A percentile compares a stretch with the other conserved stretches of the same genome.
Evolutionary conservation across 1,284 basidiomycete genomes (phyloP).

Genomic region (Leccinum insigne): DNA sequence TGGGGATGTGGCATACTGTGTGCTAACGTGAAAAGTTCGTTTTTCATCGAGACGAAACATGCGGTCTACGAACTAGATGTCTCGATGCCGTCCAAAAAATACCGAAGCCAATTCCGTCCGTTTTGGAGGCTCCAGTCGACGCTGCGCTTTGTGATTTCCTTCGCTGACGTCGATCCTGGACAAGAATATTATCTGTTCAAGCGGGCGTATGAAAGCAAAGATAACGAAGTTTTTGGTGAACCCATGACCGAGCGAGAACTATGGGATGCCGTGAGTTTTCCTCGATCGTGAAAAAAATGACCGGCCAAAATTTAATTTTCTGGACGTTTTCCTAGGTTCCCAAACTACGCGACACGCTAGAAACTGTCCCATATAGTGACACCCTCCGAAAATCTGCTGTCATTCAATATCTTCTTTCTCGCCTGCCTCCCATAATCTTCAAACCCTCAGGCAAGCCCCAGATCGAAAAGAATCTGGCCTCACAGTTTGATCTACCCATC

Average conservation of each 20-base stretch:
- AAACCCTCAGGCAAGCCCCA: conserved; percentile 7
- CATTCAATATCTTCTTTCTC: conserved; percentile 22
- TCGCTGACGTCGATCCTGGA: conserved; percentile 31
- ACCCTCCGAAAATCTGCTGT: conserved; percentile 23
- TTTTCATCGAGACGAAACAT: conserved; percentile 59
- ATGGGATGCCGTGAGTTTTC: conserved; percentile 39
- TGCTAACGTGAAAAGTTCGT: conserved; percentile 36
- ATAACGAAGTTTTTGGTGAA: conserved; percentile 40
- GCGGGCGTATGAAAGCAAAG: conserved; percentile 32
- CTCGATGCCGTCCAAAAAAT: conserved; percentile 41
- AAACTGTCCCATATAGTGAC: conserved; percentile 22
- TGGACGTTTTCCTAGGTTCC: conserved; percentile 32
- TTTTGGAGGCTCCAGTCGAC: conserved; percentile 53
- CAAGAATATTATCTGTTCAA: conserved; percentile 36
- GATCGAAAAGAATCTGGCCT: conserved; percentile 1
- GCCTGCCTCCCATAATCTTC: conserved; percentile 16
- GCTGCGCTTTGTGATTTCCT: conserved; percentile 48
- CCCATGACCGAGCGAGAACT: conserved; percentile 41
- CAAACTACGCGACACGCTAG: conserved; percentile 25
- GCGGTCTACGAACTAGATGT: conserved; percentile 59
- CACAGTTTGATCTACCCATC: neutral
- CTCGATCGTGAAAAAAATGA: neutral
- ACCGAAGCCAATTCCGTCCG: conserved; percentile 42
- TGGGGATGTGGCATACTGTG: neutral
- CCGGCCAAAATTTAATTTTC: neutral